A percentile compares a stretch with the other conserved stretches of the same genome.
phyloP scores from a whole-genome alignment of 1,284 basidiomycete species.

The Sporisorium iseilematis-ciliati region DNA sequence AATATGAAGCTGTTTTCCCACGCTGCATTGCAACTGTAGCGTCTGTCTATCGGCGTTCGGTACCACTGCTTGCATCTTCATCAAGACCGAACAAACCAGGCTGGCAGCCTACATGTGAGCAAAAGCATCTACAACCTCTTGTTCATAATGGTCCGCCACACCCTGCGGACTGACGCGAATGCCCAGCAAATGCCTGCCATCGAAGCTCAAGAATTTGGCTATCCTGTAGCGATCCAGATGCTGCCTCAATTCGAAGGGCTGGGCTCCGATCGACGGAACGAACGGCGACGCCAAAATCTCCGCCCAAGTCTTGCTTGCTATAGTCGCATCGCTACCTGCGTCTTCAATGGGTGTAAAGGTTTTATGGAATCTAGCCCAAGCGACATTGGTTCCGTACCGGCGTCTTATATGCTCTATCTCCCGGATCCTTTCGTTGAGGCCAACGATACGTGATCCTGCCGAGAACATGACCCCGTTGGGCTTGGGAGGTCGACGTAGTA shows the following conservation, averaged over 20 bases:
- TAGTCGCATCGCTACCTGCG: background rate
- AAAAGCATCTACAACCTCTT: background rate
- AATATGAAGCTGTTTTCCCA: no score
- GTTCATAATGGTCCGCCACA: constrained; percentile 14
- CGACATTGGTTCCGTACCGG: constrained; percentile 9
- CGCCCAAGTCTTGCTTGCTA: constrained; percentile 6
- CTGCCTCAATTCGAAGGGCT: background rate
- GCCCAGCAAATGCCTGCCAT: constrained; percentile 11
- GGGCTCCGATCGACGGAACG: background rate
- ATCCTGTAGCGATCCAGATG: constrained; percentile 10
- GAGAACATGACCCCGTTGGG: background rate
- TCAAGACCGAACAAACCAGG: background rate
- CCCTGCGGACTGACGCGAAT: constrained; percentile 9
- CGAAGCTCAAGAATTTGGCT: constrained; percentile 25
- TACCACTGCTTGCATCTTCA: no score
- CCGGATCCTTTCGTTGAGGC: constrained; percentile 12
- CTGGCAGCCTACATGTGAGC: background rate
- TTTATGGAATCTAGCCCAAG: constrained; percentile 23
- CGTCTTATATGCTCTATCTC: constrained; percentile 18
- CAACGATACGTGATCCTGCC: constrained; percentile 4
- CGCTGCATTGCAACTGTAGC: no score
- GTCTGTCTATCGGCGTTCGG: no score
- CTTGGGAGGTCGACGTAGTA: background rate
- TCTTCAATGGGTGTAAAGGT: constrained; percentile 7
- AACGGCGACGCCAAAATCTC: constrained; percentile 12